These are phyloP conservation scores for Vaccinium myrtillus DNA, from an alignment of 148 eudicot genomes.

Conservation along the genomic window DNA sequence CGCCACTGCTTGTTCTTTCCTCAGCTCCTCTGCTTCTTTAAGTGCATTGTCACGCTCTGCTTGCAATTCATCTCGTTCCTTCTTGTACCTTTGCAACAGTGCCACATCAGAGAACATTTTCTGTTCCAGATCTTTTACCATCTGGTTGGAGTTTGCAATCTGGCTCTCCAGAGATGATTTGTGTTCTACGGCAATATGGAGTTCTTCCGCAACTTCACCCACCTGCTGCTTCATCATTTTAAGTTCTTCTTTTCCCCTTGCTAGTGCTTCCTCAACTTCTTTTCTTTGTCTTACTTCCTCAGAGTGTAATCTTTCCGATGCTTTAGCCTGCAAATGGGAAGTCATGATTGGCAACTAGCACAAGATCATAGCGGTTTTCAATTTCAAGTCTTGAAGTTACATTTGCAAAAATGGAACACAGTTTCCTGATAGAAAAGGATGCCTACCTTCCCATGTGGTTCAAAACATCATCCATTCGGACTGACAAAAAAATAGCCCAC, in stretches of 20 bases:
- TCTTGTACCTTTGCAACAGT: conserved; percentile 61
- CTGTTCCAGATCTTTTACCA: conserved; percentile 54
- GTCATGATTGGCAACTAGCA: not conserved
- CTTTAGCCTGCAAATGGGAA: conserved; percentile 28
- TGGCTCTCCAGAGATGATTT: conserved; percentile 52
- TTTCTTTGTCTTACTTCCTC: conserved; percentile 54
- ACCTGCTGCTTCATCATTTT: conserved; percentile 38
- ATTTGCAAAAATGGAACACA: not conserved
- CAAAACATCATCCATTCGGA: not conserved
- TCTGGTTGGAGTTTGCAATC: conserved; percentile 44
- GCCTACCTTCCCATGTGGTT: conserved; percentile 4
- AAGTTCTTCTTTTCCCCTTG: conserved; percentile 45
- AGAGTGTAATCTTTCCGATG: conserved; percentile 43
- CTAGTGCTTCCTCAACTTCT: conserved; percentile 55
- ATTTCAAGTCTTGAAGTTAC: not conserved
- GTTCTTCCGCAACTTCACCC: conserved; percentile 41
- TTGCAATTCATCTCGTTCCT: conserved; percentile 66
- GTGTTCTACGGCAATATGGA: conserved; percentile 40
- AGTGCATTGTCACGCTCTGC: conserved; percentile 64
- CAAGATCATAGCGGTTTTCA: not conserved
- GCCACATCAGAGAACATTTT: conserved; percentile 67
- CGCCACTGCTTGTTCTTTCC: conserved; percentile 35
- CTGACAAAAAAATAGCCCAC: not conserved
- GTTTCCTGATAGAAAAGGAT: not conserved
- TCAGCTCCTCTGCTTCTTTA: conserved; percentile 49